Evolutionary conservation across 148 eudicot species (phyloP).

Genomic region (Fagopyrum esculentum): DNA sequence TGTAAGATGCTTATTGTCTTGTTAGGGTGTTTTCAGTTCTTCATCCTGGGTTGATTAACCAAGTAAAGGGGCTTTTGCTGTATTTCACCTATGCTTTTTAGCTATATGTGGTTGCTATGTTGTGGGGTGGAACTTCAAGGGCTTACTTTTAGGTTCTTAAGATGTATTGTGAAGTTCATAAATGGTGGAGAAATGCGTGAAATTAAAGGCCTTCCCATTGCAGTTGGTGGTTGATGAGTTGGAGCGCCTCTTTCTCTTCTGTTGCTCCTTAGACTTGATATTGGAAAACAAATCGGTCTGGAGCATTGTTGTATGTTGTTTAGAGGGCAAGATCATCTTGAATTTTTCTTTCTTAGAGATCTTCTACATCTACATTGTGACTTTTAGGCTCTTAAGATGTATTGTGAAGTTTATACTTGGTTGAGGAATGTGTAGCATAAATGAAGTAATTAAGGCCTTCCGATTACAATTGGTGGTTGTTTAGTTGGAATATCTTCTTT

Average conservation of each 20-base stretch:
- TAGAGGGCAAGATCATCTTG: background rate
- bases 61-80: background rate
- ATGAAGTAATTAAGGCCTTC: background rate
- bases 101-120: background rate
- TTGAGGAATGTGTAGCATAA: background rate
- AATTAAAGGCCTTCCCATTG: background rate
- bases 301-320: background rate
- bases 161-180: background rate
- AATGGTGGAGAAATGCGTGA: background rate
- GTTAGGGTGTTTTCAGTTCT: background rate
- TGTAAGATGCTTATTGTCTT: background rate
- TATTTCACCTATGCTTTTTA: background rate
- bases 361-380: conserved; percentile 5
- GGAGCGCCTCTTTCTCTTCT: background rate
- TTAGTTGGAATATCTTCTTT: background rate
- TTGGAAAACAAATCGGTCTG: background rate
- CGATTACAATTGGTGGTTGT: background rate
- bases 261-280: background rate
- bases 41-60: background rate
- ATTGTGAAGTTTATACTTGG: background rate
- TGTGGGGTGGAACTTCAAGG: background rate
- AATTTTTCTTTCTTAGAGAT: conserved; percentile 9
- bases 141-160: background rate
- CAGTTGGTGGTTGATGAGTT: background rate
- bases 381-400: background rate